Base-by-base conservation (phyloP, 2,329 filamentous ascomycete genomes). In the Aureobasidium subglaciale region DNA sequence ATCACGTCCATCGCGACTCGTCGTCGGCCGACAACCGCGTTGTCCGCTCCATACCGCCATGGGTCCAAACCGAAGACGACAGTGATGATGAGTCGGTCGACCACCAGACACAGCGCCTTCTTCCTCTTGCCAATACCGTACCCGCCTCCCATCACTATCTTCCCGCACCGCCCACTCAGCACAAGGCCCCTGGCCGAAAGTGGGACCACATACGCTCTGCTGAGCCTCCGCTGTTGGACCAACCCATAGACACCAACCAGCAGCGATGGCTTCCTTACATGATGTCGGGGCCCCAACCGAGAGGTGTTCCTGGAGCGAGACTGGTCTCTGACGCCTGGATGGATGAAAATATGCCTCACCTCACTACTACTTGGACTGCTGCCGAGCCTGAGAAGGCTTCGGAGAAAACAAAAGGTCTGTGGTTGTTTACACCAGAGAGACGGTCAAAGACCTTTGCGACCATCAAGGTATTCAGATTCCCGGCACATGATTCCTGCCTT, bases 381-480 rank as follows among this genome's bases (percentile, higher is more conserved):
- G 75, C 76, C 24, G 78, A 82, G 59, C 71, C 76, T 57, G 75
- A 78, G 25, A 74, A 78, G 34, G 72, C 74, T 58, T 72, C 71
- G 42, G 70, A 77, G 59, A 73, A 74, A 48, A 67, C 72, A 58
- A 75, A 70, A 59, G 74, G 75, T 40, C 77, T 78, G 61, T 79
- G 75, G 67, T 62, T 78, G 48, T 71, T 77, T 56, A 74, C 65
- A 58, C 68, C 70, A 10, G 68, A 70, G 20, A 77, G 77, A 62
- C 73, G 78, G 48, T 73, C 78, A 61, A 73, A 74, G 57, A 79
- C 77, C 71, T 70, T 78, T 59, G 81, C 83, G 66, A 79, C 83
- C 55, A 70, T 86, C 49, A 86, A 87, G 59, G 63, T 63, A 57
- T 40, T 56, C 41, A 11, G 20, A 3, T 13, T 46, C 10, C 15